Base-by-base conservation (phyloP, 2,329 filamentous ascomycete genomes). In the Exophiala sideris region DNA sequence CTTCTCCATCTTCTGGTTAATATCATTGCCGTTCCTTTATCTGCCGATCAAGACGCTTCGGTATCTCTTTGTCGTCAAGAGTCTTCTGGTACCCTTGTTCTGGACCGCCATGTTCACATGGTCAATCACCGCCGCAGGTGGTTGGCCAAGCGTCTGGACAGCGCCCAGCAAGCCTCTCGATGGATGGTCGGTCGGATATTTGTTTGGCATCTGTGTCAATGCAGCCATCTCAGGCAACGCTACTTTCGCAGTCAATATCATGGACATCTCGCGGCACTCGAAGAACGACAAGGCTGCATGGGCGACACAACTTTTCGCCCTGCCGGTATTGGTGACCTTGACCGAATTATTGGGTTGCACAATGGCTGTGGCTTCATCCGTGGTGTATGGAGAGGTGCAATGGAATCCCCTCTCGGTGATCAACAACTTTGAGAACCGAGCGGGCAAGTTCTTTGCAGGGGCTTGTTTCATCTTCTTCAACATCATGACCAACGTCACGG, bases 1-100 rank as follows among this genome's bases (percentile, higher is more conserved):
- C 33, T 81, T 81, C 60, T 77, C 84, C 54, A 61, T 85, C n/a
- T 82, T 81, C 63, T 82, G 78, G 78, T 54, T 70, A 32, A 62
- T 72, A 48, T 71, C 73, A 54, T 62, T 74, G 67, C 67, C 73
- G 3, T 74, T 77, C 58, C 61, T 61, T 8, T 57, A 73, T 9
- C 59, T 71, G 5, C 69, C 70, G 47, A 68, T 68, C 2, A 65
- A 62, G 45, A 65, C 65, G 32, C 63, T 52, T 7, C 47, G 51
- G 3, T 57, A 53, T 6, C 52, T 64, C 12, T 58, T 63, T 32
- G 56, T 52, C 3, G 68, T 48, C 50, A 68, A 34, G 62, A 66
- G 12, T 67, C 70, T 69, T 62, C 67, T 11, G 44, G 52, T 54
- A 18, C 46, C 46, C 11, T 42, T 54, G 8, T 50, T 38, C 24